Evolutionary conservation across 345 rosid species (phyloP), one percentile per base, ranked within the genome.

Genomic region (Litchi chinensis): DNA sequence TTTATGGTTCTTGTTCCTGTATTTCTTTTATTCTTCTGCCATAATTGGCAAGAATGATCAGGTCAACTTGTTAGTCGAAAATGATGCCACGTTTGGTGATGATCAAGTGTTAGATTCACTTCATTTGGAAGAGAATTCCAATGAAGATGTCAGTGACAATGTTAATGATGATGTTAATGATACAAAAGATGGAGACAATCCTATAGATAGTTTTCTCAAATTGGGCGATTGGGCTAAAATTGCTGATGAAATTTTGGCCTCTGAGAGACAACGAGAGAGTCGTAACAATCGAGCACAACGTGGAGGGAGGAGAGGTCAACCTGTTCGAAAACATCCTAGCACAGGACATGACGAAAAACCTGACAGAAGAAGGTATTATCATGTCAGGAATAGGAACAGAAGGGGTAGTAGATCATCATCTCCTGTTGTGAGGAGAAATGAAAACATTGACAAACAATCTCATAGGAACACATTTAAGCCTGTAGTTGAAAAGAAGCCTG

Each of bases 1-100:
- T 73, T 79, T 86, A 2, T 89, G 92, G 93, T 77, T 89, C 76
- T 75, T 84, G 40, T 83, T 88, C 81, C 83, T 89, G 75, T 88
- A 80, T 83, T 77, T 84, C 63, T 87, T 79, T 77, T 77, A 76
- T 72, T 89, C 91, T 3, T 80, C 88, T 48, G 69, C 80, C 1
- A 78, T 76, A 28, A 77, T 74, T 48, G 79, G 76, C 66, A 73
- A 81, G 67, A 82, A 60, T 54, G 82, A 59, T 59, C 83, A 82
- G 15, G 79, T 65, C 73, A 73, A 68, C 75, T 76, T 81, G 56
- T 80, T 81, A 56, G 78, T 54, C 65, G 78, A 73, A 70, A 78
- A 82, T 57, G 13, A 57, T 22, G 77, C 28, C 13, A 66, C 10
- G 16, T 11, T 71, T 69, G 19, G 60, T 15, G 67, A 73, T 59